phyloP scores from a whole-genome alignment of 345 rosid species.

The Sonneratia alba region DNA sequence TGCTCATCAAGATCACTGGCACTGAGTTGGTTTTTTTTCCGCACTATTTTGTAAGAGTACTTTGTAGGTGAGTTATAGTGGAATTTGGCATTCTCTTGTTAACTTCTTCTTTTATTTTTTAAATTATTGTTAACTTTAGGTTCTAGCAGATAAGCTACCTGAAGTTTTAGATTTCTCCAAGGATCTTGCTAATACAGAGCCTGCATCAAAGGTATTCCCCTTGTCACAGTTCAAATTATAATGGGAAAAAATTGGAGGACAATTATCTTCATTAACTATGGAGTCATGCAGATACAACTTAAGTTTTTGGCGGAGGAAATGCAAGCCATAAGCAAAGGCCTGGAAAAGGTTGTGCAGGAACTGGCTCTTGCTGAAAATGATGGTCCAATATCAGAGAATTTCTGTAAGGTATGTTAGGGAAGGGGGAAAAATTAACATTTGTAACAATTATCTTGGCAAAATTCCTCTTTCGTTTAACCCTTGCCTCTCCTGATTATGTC shows the following conservation, averaged over 20 bases:
- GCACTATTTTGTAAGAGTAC: background rate
- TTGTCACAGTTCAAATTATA: background rate
- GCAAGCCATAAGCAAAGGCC: slow-evolving; percentile 95
- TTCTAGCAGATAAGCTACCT: slow-evolving; percentile 78
- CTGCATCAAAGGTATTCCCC: slow-evolving; percentile 57
- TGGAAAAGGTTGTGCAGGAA: slow-evolving; percentile 87
- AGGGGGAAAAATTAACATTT: background rate
- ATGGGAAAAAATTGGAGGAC: background rate
- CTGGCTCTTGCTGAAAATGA: slow-evolving; percentile 73
- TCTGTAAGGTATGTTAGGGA: slow-evolving; percentile 40
- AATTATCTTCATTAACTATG: background rate
- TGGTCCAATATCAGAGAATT: slow-evolving; percentile 66
- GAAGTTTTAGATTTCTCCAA: slow-evolving; percentile 73
- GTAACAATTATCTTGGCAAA: background rate
- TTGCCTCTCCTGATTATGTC: slow-evolving; percentile 1
- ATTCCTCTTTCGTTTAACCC: background rate
- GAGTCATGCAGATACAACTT: slow-evolving; percentile 62
- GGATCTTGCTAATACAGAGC: slow-evolving; percentile 57
- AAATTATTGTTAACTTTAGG: slow-evolving; percentile 35
- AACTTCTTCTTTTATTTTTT: slow-evolving; percentile 1
- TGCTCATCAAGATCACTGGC: background rate
- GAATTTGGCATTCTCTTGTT: background rate
- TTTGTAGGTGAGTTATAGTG: background rate
- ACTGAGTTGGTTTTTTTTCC: background rate
- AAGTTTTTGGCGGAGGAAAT: slow-evolving; percentile 94